Conservation (phyloP, 2,329 filamentous ascomycete species). For the Biscogniauxia marginata region DNA sequence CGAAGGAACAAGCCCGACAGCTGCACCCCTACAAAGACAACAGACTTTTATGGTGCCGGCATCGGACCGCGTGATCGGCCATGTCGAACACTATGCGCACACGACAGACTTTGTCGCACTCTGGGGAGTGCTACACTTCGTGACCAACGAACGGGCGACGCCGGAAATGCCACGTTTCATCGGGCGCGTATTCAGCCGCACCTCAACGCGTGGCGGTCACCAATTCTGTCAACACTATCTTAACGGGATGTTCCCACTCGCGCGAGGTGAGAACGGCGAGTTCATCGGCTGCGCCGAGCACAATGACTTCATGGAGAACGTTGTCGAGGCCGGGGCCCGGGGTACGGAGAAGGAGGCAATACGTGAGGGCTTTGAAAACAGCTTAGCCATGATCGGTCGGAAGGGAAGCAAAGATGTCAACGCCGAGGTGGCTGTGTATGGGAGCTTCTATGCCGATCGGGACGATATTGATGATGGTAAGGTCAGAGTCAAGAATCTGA, state of each 20-base stretch:
- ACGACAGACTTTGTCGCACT: slow-evolving; percentile 70
- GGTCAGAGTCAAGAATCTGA: slow-evolving; percentile 59
- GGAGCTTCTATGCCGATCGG: slow-evolving; percentile 26
- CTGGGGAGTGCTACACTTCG: slow-evolving; percentile 72
- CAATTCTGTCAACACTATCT: slow-evolving; percentile 62
- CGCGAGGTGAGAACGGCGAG: slow-evolving; percentile 39
- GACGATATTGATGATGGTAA: slow-evolving; percentile 32
- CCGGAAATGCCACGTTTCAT: slow-evolving; percentile 57
- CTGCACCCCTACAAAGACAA: not conserved
- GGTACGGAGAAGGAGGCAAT: slow-evolving; percentile 44
- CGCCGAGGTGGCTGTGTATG: slow-evolving; percentile 38
- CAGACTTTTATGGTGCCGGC: slow-evolving; percentile 28
- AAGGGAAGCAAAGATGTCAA: slow-evolving; percentile 12
- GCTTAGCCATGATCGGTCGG: slow-evolving; percentile 41
- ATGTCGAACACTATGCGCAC: slow-evolving; percentile 82
- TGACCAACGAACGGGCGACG: slow-evolving; percentile 44
- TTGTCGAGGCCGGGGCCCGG: slow-evolving; percentile 45
- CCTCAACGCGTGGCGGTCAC: slow-evolving; percentile 51
- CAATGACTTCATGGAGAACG: slow-evolving; percentile 62
- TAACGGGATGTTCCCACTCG: slow-evolving; percentile 59
- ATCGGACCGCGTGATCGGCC: slow-evolving; percentile 55
- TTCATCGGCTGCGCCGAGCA: slow-evolving; percentile 45
- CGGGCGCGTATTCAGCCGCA: slow-evolving; percentile 58
- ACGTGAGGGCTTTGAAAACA: slow-evolving; percentile 48
- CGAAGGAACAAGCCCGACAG: slow-evolving; percentile 9